Evolutionary conservation across 2,329 filamentous ascomycete genomes (phyloP).

Genomic region (Paramyrothecium roridum): DNA sequence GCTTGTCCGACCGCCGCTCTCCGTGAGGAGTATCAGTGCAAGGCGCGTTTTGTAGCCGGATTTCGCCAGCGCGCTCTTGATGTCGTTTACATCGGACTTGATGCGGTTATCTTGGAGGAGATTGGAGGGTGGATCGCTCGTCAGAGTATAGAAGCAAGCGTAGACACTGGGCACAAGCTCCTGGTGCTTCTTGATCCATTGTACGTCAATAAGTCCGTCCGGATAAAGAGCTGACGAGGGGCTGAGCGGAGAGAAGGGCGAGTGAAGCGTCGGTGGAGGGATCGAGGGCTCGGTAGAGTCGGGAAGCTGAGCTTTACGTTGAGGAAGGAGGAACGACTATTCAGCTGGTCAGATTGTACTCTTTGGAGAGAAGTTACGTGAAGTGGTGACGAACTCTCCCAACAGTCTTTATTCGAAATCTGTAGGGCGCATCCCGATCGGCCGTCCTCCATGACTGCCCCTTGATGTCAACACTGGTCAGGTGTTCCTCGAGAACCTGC

Average conservation of each 20-base stretch:
- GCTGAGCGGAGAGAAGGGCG: conserved; percentile 85
- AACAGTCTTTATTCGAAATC: conserved; percentile 69
- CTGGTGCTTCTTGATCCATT: conserved; percentile 90
- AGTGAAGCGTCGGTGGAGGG: conserved; percentile 66
- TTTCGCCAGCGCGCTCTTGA: conserved; percentile 63
- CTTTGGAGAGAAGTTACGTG: conserved; percentile 10
- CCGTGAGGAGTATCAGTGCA: conserved; percentile 57
- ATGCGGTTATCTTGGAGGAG: conserved; percentile 83
- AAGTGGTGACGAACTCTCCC: conserved; percentile 66
- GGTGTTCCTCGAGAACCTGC: conserved; percentile 60
- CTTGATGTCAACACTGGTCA: conserved; percentile 63
- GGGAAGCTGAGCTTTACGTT: conserved; percentile 52
- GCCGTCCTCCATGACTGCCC: conserved; percentile 64
- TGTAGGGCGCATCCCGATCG: conserved; percentile 46
- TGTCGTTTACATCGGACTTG: conserved; percentile 78
- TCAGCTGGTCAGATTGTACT: conserved; percentile 19
- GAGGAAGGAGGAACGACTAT: conserved; percentile 54
- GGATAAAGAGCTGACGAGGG: conserved; percentile 81
- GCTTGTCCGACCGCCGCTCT: conserved; percentile 19
- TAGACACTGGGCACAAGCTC: conserved; percentile 76
- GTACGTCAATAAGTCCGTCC: conserved; percentile 78
- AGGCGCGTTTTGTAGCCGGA: conserved; percentile 78
- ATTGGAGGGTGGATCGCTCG: conserved; percentile 67
- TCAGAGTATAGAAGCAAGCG: conserved; percentile 77
- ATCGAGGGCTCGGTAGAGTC: conserved; percentile 46